These are phyloP conservation scores for Rugosomyces carneus DNA, from an alignment of 1,284 basidiomycete genomes.

Conservation along the genomic window DNA sequence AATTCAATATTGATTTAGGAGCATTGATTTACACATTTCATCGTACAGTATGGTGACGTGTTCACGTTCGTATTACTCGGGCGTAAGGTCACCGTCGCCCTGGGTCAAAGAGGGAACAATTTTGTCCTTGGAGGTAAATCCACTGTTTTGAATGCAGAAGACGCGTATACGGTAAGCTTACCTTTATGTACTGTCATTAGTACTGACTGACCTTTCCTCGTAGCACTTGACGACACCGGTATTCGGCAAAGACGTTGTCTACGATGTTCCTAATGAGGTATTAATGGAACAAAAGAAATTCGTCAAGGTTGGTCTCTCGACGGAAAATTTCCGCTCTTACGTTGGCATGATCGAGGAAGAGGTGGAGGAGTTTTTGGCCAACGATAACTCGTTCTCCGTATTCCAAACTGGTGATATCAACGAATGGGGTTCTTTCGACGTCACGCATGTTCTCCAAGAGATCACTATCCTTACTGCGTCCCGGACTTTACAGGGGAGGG, in stretches of 20 bases:
- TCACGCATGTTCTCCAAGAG: slow-evolving; percentile 76
- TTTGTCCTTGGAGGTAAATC: slow-evolving; percentile 93
- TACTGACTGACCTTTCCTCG: slow-evolving; percentile 12
- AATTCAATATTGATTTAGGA: neutral
- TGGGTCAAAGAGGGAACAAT: slow-evolving; percentile 92
- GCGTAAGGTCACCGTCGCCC: slow-evolving; percentile 84
- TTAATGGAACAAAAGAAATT: slow-evolving; percentile 99
- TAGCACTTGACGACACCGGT: slow-evolving; percentile 87
- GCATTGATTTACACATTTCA: neutral
- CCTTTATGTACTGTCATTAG: neutral
- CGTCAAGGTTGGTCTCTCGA: slow-evolving; percentile 89
- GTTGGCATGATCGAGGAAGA: slow-evolving; percentile 89
- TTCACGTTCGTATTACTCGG: slow-evolving; percentile 94
- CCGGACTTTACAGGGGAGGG: slow-evolving; percentile 88
- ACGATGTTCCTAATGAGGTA: slow-evolving; percentile 93
- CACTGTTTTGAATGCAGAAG: slow-evolving; percentile 90
- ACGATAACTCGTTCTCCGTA: slow-evolving; percentile 54
- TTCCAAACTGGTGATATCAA: slow-evolving; percentile 56
- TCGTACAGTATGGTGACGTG: slow-evolving; percentile 60
- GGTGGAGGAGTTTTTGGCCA: slow-evolving; percentile 64
- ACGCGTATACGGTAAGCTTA: slow-evolving; percentile 79
- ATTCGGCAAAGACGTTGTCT: slow-evolving; percentile 97
- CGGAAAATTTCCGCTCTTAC: slow-evolving; percentile 89
- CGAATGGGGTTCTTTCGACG: slow-evolving; percentile 72
- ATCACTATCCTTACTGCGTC: slow-evolving; percentile 95